phyloP scores from a whole-genome alignment of 768 basidiomycete species.

The Cyathus striatus region DNA sequence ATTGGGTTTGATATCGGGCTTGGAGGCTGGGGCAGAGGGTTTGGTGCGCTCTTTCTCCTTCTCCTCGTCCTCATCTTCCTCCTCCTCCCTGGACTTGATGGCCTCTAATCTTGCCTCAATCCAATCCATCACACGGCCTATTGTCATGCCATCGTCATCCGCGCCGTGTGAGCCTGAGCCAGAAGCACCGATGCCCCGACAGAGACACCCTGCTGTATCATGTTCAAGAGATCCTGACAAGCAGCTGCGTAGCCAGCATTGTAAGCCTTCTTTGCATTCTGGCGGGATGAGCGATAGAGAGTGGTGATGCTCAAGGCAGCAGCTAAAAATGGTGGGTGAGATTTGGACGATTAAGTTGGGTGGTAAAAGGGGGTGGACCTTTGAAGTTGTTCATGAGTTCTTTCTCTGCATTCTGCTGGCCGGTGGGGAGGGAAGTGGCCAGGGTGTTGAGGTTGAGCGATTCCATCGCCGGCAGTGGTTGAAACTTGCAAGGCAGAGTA shows the following conservation, averaged over 20 bases:
- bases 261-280: conserved; percentile 75
- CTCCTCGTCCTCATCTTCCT: conserved; percentile 80
- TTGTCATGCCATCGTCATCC: conserved; percentile 59
- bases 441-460: conserved; percentile 78
- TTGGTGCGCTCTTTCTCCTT: conserved; percentile 40
- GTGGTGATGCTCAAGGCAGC: conserved; percentile 84
- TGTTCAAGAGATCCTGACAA: conserved; percentile 73
- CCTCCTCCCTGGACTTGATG: conserved; percentile 67
- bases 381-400: conserved; percentile 79
- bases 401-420: conserved; percentile 76
- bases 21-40: conserved; percentile 8
- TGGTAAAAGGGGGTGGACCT: conserved; percentile 35
- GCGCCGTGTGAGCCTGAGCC: conserved; percentile 34
- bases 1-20: conserved; percentile 2
- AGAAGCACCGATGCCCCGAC: conserved; percentile 40
- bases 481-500: background rate
- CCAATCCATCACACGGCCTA: conserved; percentile 82
- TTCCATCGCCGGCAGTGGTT: conserved; percentile 42
- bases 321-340: conserved; percentile 35
- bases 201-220: conserved; percentile 82
- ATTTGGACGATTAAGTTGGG: background rate
- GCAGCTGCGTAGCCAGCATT: conserved; percentile 77
- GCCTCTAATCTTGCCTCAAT: conserved; percentile 78
- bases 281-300: conserved; percentile 73
- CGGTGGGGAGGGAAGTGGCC: conserved; percentile 65